These are phyloP conservation scores for Orbilia javanica DNA, from an alignment of 2,329 filamentous ascomycete genomes.

Conservation along the genomic window DNA sequence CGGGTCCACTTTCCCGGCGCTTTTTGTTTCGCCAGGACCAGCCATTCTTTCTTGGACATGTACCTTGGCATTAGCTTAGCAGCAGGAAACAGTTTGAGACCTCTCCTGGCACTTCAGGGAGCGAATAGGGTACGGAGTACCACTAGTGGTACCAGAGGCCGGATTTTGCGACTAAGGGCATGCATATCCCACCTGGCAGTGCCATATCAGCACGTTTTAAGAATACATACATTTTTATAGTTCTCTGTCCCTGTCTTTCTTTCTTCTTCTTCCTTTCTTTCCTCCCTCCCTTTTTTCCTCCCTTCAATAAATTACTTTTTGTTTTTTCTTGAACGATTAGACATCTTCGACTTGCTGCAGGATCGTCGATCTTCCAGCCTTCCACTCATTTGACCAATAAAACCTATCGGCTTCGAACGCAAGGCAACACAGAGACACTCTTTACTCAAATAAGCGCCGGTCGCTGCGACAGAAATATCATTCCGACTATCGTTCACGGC, in stretches of 20 bases:
- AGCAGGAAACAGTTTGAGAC: conserved; percentile 48
- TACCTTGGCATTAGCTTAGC: conserved; percentile 45
- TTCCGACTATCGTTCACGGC: conserved; percentile 43
- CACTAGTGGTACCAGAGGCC: conserved; percentile 27
- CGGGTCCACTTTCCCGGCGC: conserved; percentile 50
- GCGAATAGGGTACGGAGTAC: conserved; percentile 32
- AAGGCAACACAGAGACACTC: conserved; percentile 42
- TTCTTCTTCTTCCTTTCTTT: conserved; percentile 9
- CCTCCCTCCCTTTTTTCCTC: conserved; percentile 10
- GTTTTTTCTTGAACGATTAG: conserved; percentile 31
- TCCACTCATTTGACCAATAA: conserved; percentile 52
- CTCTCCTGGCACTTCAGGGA: conserved; percentile 45
- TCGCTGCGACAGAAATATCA: conserved; percentile 45
- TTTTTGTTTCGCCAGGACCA: conserved; percentile 51
- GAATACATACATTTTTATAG: conserved; percentile 57
- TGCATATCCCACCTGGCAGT: conserved; percentile 34
- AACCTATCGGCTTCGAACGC: conserved; percentile 1
- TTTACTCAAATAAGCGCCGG: conserved; percentile 54
- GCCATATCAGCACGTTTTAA: conserved; percentile 24
- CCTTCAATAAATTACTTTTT: conserved; percentile 30
- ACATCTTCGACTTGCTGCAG: conserved; percentile 29
- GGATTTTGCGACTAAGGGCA: conserved; percentile 36
- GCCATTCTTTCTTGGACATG: conserved; percentile 39
- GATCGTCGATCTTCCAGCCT: conserved; percentile 32
- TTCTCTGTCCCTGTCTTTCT: conserved; percentile 31